phyloP scores from a whole-genome alignment of 73 alveolate genomes.

The Paramecium tetraurelia region DNA sequence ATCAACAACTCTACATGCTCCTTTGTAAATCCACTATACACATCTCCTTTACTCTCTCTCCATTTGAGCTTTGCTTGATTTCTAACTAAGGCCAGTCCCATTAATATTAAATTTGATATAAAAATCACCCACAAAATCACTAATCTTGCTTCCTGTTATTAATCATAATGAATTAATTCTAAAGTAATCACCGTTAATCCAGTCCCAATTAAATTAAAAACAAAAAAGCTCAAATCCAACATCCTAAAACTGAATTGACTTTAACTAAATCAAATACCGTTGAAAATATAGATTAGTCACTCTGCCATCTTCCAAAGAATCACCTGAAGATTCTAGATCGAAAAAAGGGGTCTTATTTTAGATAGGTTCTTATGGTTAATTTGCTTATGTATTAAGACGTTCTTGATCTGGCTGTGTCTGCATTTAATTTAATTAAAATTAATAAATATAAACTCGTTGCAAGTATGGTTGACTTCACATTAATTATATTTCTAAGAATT shows the following conservation, averaged over 20 bases:
- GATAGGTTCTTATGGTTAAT: neutral
- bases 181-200: constrained; percentile 60
- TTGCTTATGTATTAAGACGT: neutral
- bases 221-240: constrained; percentile 58
- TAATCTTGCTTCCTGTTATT: neutral
- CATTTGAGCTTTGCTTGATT: constrained; percentile 67
- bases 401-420: neutral
- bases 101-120: neutral
- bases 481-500: too few species aligned
- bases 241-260: neutral
- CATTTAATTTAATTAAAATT: neutral
- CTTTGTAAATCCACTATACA: constrained; percentile 58
- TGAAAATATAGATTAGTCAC: constrained; percentile 51
- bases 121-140: constrained; percentile 57
- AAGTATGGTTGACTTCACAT: neutral
- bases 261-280: neutral
- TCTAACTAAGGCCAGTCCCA: constrained; percentile 58
- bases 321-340: neutral
- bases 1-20: constrained; percentile 58
- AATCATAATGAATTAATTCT: constrained; percentile 56
- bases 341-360: neutral
- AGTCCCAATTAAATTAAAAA: constrained; percentile 65
- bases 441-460: neutral
- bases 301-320: constrained; percentile 61
- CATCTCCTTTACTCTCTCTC: constrained; percentile 65